Percentiles rank a stretch among this genome's conserved stretches.
phyloP scores from a whole-genome alignment of 257 asterid species.

The Eustoma russellianum region DNA sequence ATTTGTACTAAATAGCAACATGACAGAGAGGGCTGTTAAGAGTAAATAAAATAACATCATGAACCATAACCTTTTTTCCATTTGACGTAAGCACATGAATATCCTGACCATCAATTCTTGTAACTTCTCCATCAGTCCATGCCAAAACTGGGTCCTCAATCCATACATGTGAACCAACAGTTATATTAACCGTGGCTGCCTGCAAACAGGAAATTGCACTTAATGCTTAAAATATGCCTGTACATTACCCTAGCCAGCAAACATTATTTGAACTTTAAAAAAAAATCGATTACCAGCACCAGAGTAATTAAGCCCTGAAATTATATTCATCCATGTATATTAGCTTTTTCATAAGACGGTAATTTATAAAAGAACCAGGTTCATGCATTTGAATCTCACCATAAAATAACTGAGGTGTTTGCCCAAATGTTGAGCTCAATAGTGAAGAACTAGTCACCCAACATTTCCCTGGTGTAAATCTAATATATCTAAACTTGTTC shows the following conservation, averaged over 20 bases:
- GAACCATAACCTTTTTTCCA: constrained; percentile 60
- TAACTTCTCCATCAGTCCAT: constrained; percentile 92
- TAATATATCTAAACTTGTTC: too few relatives aligned
- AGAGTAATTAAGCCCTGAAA: neutral
- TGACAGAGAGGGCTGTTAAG: too few relatives aligned
- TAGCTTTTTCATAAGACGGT: neutral
- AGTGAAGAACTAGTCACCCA: too few relatives aligned
- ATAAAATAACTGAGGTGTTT: too few relatives aligned
- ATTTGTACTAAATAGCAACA: constrained; percentile 9
- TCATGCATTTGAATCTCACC: too few relatives aligned
- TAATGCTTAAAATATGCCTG: constrained; percentile 5
- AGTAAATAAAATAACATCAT: constrained; percentile 31
- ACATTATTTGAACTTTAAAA: neutral
- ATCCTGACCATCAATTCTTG: constrained; percentile 66
- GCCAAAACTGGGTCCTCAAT: constrained; percentile 89
- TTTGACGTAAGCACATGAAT: constrained; percentile 72
- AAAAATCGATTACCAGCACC: neutral
- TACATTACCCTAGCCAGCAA: too few relatives aligned
- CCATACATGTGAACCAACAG: constrained; percentile 95
- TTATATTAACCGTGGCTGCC: constrained; percentile 78
- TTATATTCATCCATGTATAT: neutral
- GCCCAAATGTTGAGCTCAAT: too few relatives aligned
- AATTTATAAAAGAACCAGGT: neutral
- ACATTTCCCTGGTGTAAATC: too few relatives aligned
- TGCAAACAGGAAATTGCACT: constrained; percentile 31